Evolutionary conservation across 2,329 filamentous ascomycete genomes (phyloP).

Genomic region (Tothia fuscella): DNA sequence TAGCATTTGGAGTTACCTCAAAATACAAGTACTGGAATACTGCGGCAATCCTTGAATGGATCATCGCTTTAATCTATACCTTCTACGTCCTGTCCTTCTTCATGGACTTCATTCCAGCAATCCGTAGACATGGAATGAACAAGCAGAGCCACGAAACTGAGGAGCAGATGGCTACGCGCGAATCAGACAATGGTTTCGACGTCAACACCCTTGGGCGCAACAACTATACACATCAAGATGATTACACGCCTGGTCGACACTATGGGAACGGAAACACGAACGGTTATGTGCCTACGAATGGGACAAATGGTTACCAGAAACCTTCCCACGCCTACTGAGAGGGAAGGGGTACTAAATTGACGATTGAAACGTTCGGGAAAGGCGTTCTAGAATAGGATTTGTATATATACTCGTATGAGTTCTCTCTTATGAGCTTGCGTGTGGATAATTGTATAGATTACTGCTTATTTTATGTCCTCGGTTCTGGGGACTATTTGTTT

Average conservation of each 20-base stretch:
- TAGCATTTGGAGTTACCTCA: constrained; percentile 52
- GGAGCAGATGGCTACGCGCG: constrained; percentile 19
- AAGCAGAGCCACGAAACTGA: constrained; percentile 20
- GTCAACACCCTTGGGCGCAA: constrained; percentile 13
- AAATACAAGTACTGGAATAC: constrained; percentile 42
- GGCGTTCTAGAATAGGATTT: too few relatives aligned
- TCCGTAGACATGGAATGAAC: not conserved
- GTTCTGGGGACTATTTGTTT: too few relatives aligned
- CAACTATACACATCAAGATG: constrained; percentile 11
- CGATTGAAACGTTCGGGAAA: too few relatives aligned
- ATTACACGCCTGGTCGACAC: constrained; percentile 14
- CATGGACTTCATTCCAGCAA: constrained; percentile 75
- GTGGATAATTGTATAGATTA: too few relatives aligned
- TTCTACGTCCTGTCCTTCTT: constrained; percentile 81
- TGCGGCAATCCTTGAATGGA: constrained; percentile 69
- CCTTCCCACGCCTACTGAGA: not conserved
- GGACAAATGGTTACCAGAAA: constrained; percentile 12
- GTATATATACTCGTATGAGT: too few relatives aligned
- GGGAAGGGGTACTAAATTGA: too few relatives aligned
- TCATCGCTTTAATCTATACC: constrained; percentile 72
- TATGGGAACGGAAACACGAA: constrained; percentile 11
- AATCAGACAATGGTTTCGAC: not conserved
- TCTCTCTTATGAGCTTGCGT: too few relatives aligned
- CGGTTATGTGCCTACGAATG: constrained; percentile 14
- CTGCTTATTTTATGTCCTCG: too few relatives aligned